phyloP scores from a whole-genome alignment of 108 stramenopile species.

The Parietichytrium sp. region DNA sequence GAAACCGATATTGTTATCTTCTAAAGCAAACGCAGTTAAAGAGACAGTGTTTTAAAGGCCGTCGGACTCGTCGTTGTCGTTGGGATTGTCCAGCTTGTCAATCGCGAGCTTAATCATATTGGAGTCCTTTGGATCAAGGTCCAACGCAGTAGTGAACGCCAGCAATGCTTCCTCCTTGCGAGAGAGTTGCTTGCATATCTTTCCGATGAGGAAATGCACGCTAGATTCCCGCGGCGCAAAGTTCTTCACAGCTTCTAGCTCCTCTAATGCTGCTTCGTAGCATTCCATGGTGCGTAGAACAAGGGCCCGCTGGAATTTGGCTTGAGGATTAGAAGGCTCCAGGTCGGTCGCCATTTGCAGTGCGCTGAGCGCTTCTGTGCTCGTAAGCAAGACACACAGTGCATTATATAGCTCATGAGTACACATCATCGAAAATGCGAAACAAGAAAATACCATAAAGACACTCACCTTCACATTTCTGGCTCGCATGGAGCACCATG shows the following conservation, averaged over 20 bases:
- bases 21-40: no score
- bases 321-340: constrained; percentile 88
- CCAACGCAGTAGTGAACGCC: constrained; percentile 87
- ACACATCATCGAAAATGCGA: background rate
- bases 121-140: constrained; percentile 91
- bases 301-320: constrained; percentile 86
- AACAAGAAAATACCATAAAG: background rate
- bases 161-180: constrained; percentile 81
- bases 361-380: constrained; percentile 83
- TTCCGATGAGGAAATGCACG: constrained; percentile 91
- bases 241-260: constrained; percentile 83
- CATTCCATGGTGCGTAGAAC: constrained; percentile 85
- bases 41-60: constrained; percentile 57
- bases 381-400: background rate
- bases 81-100: constrained; percentile 80
- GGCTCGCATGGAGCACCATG: constrained; percentile 86
- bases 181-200: constrained; percentile 84
- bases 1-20: no score
- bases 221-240: constrained; percentile 85
- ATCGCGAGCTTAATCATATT: constrained; percentile 87
- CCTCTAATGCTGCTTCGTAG: constrained; percentile 75
- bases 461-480: constrained; percentile 71
- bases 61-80: constrained; percentile 75
- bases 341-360: constrained; percentile 75
- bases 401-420: background rate